Conservation (phyloP, 1,139 yeast species). For the Yamadazyma oceani region DNA sequence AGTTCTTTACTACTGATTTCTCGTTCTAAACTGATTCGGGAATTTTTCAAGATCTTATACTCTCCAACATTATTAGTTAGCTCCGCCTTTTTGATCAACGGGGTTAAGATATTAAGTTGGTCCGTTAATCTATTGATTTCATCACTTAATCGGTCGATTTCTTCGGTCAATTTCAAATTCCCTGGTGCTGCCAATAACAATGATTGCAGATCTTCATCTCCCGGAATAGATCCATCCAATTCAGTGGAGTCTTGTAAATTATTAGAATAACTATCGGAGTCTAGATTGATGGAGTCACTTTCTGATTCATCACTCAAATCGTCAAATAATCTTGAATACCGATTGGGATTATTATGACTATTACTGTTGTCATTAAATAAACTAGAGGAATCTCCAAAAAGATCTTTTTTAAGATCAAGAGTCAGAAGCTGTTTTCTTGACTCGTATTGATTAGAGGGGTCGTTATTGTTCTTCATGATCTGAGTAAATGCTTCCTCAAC, state of each 20-base stretch:
- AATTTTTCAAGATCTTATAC: constrained; percentile 63
- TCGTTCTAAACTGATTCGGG: constrained; percentile 61
- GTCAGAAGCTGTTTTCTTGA: constrained; percentile 20
- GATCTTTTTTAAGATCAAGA: constrained; percentile 21
- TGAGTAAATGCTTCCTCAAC: constrained; percentile 72
- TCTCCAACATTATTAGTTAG: constrained; percentile 74
- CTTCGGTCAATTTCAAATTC: constrained; percentile 64
- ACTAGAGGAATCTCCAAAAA: constrained; percentile 38
- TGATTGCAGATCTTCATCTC: constrained; percentile 20
- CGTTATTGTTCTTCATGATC: constrained; percentile 44
- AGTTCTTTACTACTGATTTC: constrained; percentile 73
- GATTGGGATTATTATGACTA: constrained; percentile 10
- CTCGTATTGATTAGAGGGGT: constrained; percentile 9
- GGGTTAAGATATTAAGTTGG: constrained; percentile 63
- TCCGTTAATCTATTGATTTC: constrained; percentile 63
- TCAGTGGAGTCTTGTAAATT: constrained; percentile 13
- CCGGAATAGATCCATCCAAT: constrained; percentile 8
- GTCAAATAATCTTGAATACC: constrained; percentile 36
- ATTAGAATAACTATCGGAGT: constrained; percentile 16
- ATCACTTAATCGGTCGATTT: constrained; percentile 52
- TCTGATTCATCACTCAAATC: constrained; percentile 37
- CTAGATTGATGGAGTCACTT: constrained; percentile 28
- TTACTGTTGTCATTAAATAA: constrained; percentile 24
- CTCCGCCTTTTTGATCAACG: constrained; percentile 76
- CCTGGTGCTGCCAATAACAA: constrained; percentile 64